Base-by-base conservation (phyloP, 2,329 filamentous ascomycete genomes). In the Diaporthe capsici region DNA sequence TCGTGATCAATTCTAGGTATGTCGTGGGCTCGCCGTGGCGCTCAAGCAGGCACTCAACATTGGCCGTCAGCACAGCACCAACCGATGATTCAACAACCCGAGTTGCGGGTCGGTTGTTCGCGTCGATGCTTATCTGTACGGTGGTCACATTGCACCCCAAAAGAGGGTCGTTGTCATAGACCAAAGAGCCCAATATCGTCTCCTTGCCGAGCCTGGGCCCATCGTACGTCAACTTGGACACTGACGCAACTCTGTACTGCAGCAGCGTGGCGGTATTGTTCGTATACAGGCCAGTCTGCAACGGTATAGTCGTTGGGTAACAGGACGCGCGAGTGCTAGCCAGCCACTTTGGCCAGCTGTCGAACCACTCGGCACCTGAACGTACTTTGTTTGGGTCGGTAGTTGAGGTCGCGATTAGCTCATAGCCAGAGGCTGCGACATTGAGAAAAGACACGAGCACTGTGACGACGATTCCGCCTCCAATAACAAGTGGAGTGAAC, bases 321-420 rank as follows among this genome's bases (percentile, higher is more conserved):
- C 61, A 65, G 44, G 39, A 47, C 22, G 61, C 61, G 2, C 61
- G 61, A 20, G 61, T 65, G 25, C 61, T 49, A 22, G 61, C 61
- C 4, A 65, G 61, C 61, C 61, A 65, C 9, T 53, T 34, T 1
- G 55, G 55, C 55, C 55, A 57, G 17, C 28, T 34, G 28, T 31
- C 28, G 55, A 34, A 57, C 55, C 55, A 57, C 28, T 31, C 17
- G 0, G 28, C 55, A 9, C 28, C 55, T 34, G 28, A 34, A 7
- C 28, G 28, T 10, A 20, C 17, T 4, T 17, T 20, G 17, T 57
- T 34, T 3, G 55, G 55, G 55, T 57, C 7, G 5, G 55, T 57
- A 7, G 55, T 34, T 7, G 55, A 34, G 7, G 2, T 57, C 15
- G 17, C 5, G 20, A 8, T 13, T 9, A 58, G 28, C 28, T 57